phyloP scores from a whole-genome alignment of 2,329 filamentous ascomycete species.

The Phialophora macrospora region DNA sequence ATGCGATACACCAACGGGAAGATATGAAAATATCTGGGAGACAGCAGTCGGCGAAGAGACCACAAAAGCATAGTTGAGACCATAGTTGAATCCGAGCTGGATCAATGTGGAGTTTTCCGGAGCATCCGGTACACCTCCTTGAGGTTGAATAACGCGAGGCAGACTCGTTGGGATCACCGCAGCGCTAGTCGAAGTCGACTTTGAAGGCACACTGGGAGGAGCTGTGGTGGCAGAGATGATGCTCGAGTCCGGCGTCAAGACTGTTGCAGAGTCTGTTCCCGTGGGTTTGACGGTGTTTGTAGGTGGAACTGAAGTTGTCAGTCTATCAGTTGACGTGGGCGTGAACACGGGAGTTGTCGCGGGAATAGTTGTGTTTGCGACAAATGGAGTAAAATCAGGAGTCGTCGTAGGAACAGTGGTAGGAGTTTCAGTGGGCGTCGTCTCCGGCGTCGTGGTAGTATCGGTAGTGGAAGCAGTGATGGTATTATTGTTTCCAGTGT shows the following conservation, averaged over 20 bases:
- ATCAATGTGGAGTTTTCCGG: slow-evolving; percentile 72
- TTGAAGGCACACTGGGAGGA: slow-evolving; percentile 42
- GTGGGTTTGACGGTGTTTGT: slow-evolving; percentile 47
- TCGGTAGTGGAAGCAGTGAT: slow-evolving; percentile 12
- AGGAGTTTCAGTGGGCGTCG: slow-evolving; percentile 5
- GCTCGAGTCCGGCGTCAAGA: slow-evolving; percentile 43
- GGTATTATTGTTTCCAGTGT: slow-evolving; percentile 8
- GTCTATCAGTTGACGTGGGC: slow-evolving; percentile 15
- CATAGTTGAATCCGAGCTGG: slow-evolving; percentile 81
- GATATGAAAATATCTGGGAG: slow-evolving; percentile 79
- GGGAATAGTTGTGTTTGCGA: slow-evolving; percentile 31
- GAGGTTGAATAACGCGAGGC: slow-evolving; percentile 76
- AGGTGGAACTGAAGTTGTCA: slow-evolving; percentile 24
- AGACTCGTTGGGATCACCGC: slow-evolving; percentile 67
- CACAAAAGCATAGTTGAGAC: slow-evolving; percentile 84
- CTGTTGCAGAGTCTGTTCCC: slow-evolving; percentile 53
- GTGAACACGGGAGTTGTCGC: slow-evolving; percentile 24
- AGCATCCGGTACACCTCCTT: slow-evolving; percentile 59
- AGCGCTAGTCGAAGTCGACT: slow-evolving; percentile 46
- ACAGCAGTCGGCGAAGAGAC: slow-evolving; percentile 72
- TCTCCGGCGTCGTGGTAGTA: slow-evolving; percentile 10
- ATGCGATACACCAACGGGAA: slow-evolving; percentile 73
- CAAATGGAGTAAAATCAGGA: slow-evolving; percentile 34
- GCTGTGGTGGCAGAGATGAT: slow-evolving; percentile 41
- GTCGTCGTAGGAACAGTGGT: slow-evolving; percentile 22